Percentiles rank a stretch among this genome's conserved stretches.
These are phyloP conservation scores for Blastobotrys americana DNA, from an alignment of 805 yeast genomes.

Conservation along the genomic window DNA sequence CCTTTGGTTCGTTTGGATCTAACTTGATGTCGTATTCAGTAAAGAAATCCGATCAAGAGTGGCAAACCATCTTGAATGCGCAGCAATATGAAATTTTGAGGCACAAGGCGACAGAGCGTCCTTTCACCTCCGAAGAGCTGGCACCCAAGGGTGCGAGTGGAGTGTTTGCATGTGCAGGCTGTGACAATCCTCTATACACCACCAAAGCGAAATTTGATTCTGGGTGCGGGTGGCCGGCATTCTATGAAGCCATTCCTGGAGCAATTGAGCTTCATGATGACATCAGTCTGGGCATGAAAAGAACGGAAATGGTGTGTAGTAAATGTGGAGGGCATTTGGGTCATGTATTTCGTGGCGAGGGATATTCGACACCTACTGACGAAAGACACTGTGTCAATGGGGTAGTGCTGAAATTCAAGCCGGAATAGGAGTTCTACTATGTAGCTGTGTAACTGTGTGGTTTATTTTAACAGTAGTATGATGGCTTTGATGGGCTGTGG, in stretches of 20 bases:
- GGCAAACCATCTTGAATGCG: constrained; percentile 74
- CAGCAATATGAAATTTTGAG: constrained; percentile 74
- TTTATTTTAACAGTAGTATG: no score
- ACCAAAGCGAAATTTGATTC: constrained; percentile 78
- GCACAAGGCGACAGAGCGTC: constrained; percentile 64
- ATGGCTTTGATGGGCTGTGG: no score
- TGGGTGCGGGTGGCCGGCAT: constrained; percentile 98
- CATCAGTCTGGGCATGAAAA: constrained; percentile 59
- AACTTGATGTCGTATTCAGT: constrained; percentile 15
- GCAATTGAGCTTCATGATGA: constrained; percentile 60
- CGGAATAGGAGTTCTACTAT: no score
- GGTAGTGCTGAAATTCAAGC: constrained; percentile 58
- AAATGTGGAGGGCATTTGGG: constrained; percentile 93
- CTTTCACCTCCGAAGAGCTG: constrained; percentile 53
- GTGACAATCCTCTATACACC: constrained; percentile 70
- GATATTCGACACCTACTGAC: constrained; percentile 79
- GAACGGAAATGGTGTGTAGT: constrained; percentile 85
- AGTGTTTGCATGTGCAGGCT: constrained; percentile 77
- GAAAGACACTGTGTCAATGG: constrained; percentile 95
- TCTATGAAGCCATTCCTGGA: constrained; percentile 82
- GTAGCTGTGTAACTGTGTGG: no score
- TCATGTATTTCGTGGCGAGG: constrained; percentile 92
- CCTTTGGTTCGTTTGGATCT: no score
- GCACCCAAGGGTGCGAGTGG: constrained; percentile 47
- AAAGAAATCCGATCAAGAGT: constrained; percentile 46